Conservation (phyloP, 1,284 basidiomycete genomes). For the Ceratobasidium sp. region DNA sequence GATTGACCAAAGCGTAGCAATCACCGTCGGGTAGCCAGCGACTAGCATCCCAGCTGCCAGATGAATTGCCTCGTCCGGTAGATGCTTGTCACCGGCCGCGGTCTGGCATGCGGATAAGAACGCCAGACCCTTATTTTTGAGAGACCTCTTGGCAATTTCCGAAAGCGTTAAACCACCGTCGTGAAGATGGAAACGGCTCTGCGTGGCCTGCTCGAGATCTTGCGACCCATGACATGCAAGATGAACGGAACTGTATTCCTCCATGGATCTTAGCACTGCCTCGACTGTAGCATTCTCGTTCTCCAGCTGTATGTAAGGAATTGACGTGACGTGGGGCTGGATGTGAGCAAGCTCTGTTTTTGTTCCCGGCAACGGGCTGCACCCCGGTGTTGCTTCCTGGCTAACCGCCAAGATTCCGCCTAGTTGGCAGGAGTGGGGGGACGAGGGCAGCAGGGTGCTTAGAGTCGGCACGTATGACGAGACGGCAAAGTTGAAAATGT, state of each 20-base stretch:
- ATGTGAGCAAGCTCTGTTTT: neutral
- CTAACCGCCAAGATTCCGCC: conserved; percentile 6
- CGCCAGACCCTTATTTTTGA: conserved; percentile 8
- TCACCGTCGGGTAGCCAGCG: conserved; percentile 18
- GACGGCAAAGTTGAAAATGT: conserved; percentile 1
- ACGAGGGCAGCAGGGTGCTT: neutral
- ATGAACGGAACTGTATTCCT: conserved; percentile 28
- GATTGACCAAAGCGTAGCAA: conserved; percentile 39
- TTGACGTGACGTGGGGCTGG: neutral
- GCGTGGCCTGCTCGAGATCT: neutral
- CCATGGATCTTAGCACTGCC: conserved; percentile 7
- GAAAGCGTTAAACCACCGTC: neutral
- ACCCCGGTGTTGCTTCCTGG: neutral
- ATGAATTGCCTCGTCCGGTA: conserved; percentile 14
- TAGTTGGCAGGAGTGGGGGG: neutral
- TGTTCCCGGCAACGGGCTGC: neutral
- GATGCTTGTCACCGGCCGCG: neutral
- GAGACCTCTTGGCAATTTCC: neutral
- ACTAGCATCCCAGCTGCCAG: conserved; percentile 27
- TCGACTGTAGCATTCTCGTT: conserved; percentile 1
- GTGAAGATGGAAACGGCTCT: conserved; percentile 22
- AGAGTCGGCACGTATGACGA: conserved; percentile 41
- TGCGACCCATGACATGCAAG: conserved; percentile 40
- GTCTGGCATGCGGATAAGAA: conserved; percentile 30
- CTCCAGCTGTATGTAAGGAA: neutral